Conservation (phyloP, 1,284 basidiomycete species). For the Mixia osmundae region DNA sequence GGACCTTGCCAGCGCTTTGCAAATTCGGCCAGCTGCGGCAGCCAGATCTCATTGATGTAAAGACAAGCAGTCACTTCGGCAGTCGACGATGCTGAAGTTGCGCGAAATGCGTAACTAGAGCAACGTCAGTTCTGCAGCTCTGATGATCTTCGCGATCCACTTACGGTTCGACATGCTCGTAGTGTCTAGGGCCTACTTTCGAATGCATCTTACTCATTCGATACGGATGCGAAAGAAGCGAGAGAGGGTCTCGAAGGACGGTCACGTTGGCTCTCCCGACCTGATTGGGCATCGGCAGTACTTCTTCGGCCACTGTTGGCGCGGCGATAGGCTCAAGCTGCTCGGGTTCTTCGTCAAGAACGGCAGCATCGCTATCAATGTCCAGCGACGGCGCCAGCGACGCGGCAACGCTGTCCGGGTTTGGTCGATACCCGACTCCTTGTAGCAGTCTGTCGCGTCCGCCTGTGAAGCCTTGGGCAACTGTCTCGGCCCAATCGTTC, state of each 20-base stretch:
- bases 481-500: not conserved
- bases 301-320: slow-evolving; percentile 1
- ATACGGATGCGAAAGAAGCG: slow-evolving; percentile 14
- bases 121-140: too few species aligned
- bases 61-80: slow-evolving; percentile 17
- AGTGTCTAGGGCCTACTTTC: slow-evolving; percentile 12
- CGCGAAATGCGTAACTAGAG: slow-evolving; percentile 13
- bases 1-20: slow-evolving; percentile 18
- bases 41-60: slow-evolving; percentile 20
- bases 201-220: slow-evolving; percentile 19
- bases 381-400: not conserved
- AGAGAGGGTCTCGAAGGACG: slow-evolving; percentile 12
- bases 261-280: not conserved
- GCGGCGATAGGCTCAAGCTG: not conserved
- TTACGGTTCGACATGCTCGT: slow-evolving; percentile 16
- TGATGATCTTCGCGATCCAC: not conserved
- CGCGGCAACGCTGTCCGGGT: slow-evolving; percentile 1
- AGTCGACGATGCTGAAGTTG: slow-evolving; percentile 2
- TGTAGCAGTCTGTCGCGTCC: not conserved
- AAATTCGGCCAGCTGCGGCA: slow-evolving; percentile 14
- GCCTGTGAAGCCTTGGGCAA: not conserved
- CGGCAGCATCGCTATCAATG: not conserved
- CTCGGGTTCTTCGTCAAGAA: not conserved
- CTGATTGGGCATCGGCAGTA: too few species aligned
- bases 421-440: slow-evolving; percentile 2